Conservation (phyloP, 2,329 filamentous ascomycete species). For the Orbilia quercus region DNA sequence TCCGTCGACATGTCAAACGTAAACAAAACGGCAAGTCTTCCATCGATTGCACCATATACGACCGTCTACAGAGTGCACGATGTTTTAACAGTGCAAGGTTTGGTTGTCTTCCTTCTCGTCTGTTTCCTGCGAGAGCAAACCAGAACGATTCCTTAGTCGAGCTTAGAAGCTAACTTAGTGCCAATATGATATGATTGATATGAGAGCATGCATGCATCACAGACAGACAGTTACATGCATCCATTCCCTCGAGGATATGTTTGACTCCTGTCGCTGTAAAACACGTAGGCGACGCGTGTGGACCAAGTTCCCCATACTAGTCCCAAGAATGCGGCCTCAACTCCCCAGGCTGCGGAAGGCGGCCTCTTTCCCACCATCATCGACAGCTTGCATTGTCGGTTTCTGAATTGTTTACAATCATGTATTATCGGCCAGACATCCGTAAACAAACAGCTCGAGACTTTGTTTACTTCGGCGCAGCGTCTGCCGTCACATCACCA, state of each 20-base stretch:
- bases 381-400: slow-evolving; percentile 12
- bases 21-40: too few species aligned
- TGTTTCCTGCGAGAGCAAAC: too few species aligned
- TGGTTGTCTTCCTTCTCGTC: too few species aligned
- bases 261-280: slow-evolving; percentile 51
- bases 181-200: too few species aligned
- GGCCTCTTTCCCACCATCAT: not conserved
- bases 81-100: too few species aligned
- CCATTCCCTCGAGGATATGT: not conserved
- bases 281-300: slow-evolving; percentile 55
- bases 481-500: slow-evolving; percentile 27
- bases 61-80: too few species aligned
- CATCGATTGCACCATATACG: too few species aligned
- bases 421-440: not conserved
- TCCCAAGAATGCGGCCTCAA: slow-evolving; percentile 37
- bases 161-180: too few species aligned
- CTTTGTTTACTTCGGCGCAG: slow-evolving; percentile 5
- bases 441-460: slow-evolving; percentile 20
- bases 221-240: not conserved
- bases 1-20: not conserved
- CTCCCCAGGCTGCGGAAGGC: slow-evolving; percentile 1
- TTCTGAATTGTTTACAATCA: slow-evolving; percentile 25
- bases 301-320: slow-evolving; percentile 23
- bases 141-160: too few species aligned
- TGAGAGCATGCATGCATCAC: too few species aligned